Evolutionary conservation across 2,329 filamentous ascomycete genomes (phyloP), one percentile per base, ranked within the genome.

Genomic region (Pyricularia pennisetigena): DNA sequence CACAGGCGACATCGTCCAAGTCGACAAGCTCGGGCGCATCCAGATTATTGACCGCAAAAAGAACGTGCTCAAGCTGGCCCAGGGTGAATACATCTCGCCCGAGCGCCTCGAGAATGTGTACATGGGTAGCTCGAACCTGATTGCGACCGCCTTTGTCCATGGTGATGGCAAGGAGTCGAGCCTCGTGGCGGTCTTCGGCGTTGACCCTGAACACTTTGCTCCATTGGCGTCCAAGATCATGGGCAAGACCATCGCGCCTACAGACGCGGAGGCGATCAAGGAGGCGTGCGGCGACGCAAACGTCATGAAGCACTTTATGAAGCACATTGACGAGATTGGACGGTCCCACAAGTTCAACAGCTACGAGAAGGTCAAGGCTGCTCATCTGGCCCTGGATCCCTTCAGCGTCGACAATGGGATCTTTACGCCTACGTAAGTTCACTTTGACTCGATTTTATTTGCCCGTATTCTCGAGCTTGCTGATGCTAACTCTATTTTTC

Each of bases 61-160:
- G 90, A 98, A 98, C 80, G 92, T 99, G n/a, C 88, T 99, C 76
- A 99, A 99, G 85, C 87, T 99, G 68, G 90, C 94, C 0, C 95
- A 99, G 79, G 95, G 95, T 78, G 95, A 99, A 81, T 99, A 99
- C 80, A 93, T 99, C 74, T 97, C 94, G 1, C 95, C 95, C 16
- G 95, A 99, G 81, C 92, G 94, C 69, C 92, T 99, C 75, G 95
- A 99, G 83, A 97, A 97, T 77, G 90, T 97, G 49, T 96, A 94
- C 78, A 83, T 96, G 71, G 92, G 91, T 71, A 93, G 90, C 80
- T 89, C 89, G 71, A 90, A 87, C 71, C 88, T 94, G 73, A 81
- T 98, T 29, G 86, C 88, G 26, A 90, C 90, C 75, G 93, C 90
- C 2, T 97, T 92, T 76, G 92, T 98, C 29, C 94, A 99, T 79